Evolutionary conservation across 805 yeast species (phyloP).

Genomic region (Lipomyces orientalis): DNA sequence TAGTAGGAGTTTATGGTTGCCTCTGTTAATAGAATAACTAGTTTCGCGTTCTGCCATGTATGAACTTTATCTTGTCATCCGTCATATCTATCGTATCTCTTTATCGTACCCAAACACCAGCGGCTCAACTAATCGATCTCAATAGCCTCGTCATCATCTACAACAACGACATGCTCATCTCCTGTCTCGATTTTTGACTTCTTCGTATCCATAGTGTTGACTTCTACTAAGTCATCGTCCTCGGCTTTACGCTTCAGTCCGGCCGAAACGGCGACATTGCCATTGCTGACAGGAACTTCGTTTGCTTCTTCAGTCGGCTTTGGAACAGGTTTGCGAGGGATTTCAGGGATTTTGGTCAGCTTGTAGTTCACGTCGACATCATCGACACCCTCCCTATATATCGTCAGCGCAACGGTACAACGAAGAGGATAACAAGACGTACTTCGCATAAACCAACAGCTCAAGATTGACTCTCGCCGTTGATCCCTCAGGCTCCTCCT

Average conservation of each 20-base stretch:
- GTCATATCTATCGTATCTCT: not conserved
- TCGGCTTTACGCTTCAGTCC: conserved; percentile 27
- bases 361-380: not conserved
- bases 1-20: not conserved
- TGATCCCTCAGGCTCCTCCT: conserved; percentile 71
- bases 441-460: conserved; percentile 40
- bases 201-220: conserved; percentile 8
- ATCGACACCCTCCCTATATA: not conserved
- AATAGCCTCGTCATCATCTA: conserved; percentile 40
- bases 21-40: not conserved
- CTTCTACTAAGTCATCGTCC: conserved; percentile 7
- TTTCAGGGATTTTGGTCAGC: conserved; percentile 24
- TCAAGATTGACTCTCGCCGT: conserved; percentile 53
- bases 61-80: not conserved
- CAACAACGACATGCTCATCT: conserved; percentile 18
- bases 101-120: not conserved
- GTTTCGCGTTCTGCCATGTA: not conserved
- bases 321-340: conserved; percentile 29
- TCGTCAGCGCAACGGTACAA: not conserved
- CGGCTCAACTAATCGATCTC: conserved; percentile 25
- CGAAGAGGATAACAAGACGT: not conserved
- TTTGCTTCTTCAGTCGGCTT: not conserved
- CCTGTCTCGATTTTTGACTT: conserved; percentile 23
- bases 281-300: not conserved
- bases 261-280: not conserved